Evolutionary conservation across 148 eudicot species (phyloP), one percentile per base, ranked within the genome.

Genomic region (Suaeda aralocaspica): DNA sequence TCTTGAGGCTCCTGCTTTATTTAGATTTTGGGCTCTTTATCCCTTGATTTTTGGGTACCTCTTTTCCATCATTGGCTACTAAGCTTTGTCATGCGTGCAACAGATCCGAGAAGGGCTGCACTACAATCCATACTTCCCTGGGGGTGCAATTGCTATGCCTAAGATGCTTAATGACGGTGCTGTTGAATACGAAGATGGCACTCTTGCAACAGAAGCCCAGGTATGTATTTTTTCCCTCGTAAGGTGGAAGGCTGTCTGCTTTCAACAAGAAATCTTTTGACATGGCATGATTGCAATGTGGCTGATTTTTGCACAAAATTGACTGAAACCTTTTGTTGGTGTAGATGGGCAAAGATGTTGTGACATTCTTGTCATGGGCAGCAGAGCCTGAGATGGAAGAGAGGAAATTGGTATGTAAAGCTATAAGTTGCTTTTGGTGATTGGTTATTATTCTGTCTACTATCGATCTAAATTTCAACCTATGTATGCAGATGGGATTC

Each of bases 141-240:
- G 99, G 9, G 96, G 98, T 55, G 97, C 98, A 68, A 94, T 94
- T 69, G 98, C 96, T 19, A 94, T 94, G 98, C 98, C 98, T 51
- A 87, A 94, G 62, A 94, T 94, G 98, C 98, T 94, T 72, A 91
- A 74, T 51, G 98, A 91, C 71, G 98, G 97, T 67, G 98, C 91
- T 73, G 75, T 94, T 31, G 96, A 94, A 83, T 94, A 94, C 65
- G 98, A 94, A 78, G 98, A 94, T 81, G 98, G 98, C 67, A 85
- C 87, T 56, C 86, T 91, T 58, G 97, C 98, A 41, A 91, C 98
- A 24, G 97, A 94, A 85, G 86, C 97, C 64, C 99, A 94, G 97
- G 98, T 85, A 25, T 26, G 57, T 4, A 28, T 39, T 26, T 4
- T 62, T 33, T 44, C 22, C 36, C 12, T 2, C 15, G 8, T 10